Evolutionary conservation across 1,139 yeast species (phyloP).

Genomic region (Magnusiomyces tetraspermus): DNA sequence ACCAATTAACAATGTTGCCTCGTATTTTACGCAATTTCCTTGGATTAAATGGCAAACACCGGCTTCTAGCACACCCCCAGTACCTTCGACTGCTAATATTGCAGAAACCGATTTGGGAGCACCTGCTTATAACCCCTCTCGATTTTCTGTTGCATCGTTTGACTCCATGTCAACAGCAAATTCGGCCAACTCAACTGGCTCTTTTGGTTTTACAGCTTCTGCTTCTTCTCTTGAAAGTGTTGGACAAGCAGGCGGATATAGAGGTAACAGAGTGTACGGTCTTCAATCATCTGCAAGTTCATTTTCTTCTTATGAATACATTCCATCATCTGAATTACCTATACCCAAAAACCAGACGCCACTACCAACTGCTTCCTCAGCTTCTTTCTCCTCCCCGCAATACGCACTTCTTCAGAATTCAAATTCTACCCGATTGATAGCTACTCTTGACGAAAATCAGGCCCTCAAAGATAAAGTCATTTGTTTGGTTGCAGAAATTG

Average conservation of each 20-base stretch:
- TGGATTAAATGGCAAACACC: not conserved
- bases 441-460: slow-evolving; percentile 7
- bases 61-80: not conserved
- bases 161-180: slow-evolving; percentile 1
- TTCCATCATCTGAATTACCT: not conserved
- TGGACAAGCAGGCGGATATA: not conserved
- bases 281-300: slow-evolving; percentile 13
- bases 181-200: too few relatives aligned
- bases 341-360: too few relatives aligned
- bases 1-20: not conserved
- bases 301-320: slow-evolving; percentile 11
- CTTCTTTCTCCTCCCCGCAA: not conserved
- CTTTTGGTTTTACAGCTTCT: not conserved
- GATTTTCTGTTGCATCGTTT: slow-evolving; percentile 5
- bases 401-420: not conserved
- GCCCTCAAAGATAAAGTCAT: slow-evolving; percentile 12
- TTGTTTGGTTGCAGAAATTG: slow-evolving; percentile 16
- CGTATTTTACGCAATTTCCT: not conserved
- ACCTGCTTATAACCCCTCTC: not conserved
- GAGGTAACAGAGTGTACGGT: slow-evolving; percentile 6
- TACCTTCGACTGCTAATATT: not conserved
- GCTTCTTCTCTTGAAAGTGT: not conserved
- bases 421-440: slow-evolving; percentile 3
- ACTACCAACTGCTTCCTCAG: not conserved
- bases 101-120: not conserved